These are phyloP conservation scores for Podospora bellae-mahoneyi DNA, from an alignment of 495 filamentous ascomycete species.

Conservation along the genomic window DNA sequence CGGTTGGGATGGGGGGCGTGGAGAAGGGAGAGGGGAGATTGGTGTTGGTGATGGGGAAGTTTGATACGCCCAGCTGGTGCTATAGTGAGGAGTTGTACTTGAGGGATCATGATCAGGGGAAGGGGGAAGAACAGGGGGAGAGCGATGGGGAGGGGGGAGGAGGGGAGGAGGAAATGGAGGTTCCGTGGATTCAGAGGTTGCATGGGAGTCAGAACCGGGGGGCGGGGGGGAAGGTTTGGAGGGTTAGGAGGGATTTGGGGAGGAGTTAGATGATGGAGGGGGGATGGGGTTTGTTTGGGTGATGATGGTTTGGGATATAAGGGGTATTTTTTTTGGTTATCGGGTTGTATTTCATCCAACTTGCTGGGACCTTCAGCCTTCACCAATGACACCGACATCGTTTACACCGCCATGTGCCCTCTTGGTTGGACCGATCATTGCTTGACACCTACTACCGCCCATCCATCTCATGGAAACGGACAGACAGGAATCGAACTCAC, in stretches of 20 bases:
- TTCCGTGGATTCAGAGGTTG: constrained; percentile 49
- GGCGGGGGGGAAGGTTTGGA: constrained; percentile 47
- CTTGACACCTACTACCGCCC: too few species aligned
- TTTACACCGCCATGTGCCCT: too few species aligned
- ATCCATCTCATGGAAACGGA: too few species aligned
- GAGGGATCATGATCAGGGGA: constrained; percentile 19
- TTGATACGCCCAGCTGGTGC: constrained; percentile 58
- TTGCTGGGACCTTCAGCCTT: too few species aligned
- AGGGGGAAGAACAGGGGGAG: constrained; percentile 8
- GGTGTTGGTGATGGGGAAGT: constrained; percentile 55
- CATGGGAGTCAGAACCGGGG: constrained; percentile 5
- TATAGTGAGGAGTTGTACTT: constrained; percentile 51
- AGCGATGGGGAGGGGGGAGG: constrained; percentile 21
- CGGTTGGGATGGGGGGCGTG: constrained; percentile 39
- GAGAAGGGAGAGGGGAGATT: constrained; percentile 33
- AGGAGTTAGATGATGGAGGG: constrained; percentile 15
- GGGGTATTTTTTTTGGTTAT: too few species aligned
- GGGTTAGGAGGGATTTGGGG: constrained; percentile 54
- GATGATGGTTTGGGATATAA: too few species aligned
- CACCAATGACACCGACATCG: too few species aligned
- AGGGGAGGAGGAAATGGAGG: constrained; percentile 27
- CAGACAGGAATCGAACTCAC: too few species aligned
- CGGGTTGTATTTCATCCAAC: too few species aligned
- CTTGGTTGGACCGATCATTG: too few species aligned
- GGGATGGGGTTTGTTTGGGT: too few species aligned